A percentile compares a stretch with the other conserved stretches of the same genome.
Conservation (phyloP, 352 stramenopile species). For the Globisporangium middletonii region DNA sequence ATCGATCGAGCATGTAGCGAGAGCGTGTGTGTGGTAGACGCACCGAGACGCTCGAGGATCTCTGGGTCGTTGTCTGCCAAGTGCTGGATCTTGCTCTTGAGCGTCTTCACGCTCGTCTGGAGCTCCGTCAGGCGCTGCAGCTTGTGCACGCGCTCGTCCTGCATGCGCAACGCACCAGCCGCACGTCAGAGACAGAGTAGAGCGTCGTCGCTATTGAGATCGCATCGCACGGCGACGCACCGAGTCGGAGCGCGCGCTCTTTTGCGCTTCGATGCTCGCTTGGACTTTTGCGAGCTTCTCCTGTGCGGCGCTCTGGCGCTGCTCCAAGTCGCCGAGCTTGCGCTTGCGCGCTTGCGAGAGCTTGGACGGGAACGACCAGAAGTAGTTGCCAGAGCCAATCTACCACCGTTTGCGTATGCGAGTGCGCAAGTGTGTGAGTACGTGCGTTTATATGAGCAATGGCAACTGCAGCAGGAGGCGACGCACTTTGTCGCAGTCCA, state of each 20-base stretch:
- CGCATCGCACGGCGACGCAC: conserved; percentile 13
- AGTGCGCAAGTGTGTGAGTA: not conserved
- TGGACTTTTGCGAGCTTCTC: conserved; percentile 48
- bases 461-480: not conserved
- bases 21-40: not conserved
- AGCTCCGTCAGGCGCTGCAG: conserved; percentile 46
- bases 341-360: conserved; percentile 72
- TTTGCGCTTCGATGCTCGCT: conserved; percentile 42
- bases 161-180: not conserved
- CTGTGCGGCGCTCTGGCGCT: conserved; percentile 29
- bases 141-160: conserved; percentile 65
- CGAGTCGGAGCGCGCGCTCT: conserved; percentile 45
- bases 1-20: no score
- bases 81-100: conserved; percentile 51
- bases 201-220: not conserved
- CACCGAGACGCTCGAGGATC: conserved; percentile 55
- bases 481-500: conserved; percentile 75
- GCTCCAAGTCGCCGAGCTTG: conserved; percentile 61
- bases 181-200: not conserved
- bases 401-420: conserved; percentile 6
- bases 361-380: conserved; percentile 86
- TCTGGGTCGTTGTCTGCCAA: conserved; percentile 72
- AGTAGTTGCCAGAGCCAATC: conserved; percentile 86
- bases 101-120: conserved; percentile 37
- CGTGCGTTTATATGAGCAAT: not conserved